Evolutionary conservation across 1,284 basidiomycete genomes (phyloP), one percentile per base, ranked within the genome.

Genomic region (Irpex sp.): DNA sequence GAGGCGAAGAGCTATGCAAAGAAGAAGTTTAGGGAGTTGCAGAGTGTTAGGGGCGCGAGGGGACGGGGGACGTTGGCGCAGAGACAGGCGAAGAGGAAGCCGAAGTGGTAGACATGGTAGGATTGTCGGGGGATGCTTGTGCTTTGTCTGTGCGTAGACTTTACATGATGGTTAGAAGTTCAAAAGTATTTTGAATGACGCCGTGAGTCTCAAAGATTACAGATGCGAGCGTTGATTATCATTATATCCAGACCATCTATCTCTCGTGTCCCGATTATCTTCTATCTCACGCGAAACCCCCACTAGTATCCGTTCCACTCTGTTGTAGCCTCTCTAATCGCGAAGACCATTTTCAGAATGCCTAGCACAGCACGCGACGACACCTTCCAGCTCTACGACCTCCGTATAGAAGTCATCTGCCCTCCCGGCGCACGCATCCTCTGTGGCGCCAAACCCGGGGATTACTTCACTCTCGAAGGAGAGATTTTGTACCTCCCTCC

Each of bases 11-110:
- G 88, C 62, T 98, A 97, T 74, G 93, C 96, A 48, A 98, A 98
- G 81, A 88, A 89, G 79, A 98, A 98, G 79, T 98, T 96, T 76
- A 85, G 85, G 65, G 94, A 97, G 67, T 76, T 97, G 63, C 92
- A 96, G 76, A 73, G 76, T 34, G 84, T 85, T 64, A 83, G 89
- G 68, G 90, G 87, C 61, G 87, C 88, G 54, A 88, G 82, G 72
- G 94, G 93, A 8, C 83, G 85, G 65, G 90, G 89, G 60, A 94
- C 91, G 7, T 79, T 92, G 11, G 84, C 82, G 64, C 85, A 85
- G 67, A 93, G 87, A 78, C 84, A 85, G 66, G 83, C 83, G 11
- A 72, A 81, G 64, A 81, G 87, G 68, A 85, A 82, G 67, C 78
- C 78, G 52, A 93, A 92, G 76, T 93, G 90, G 90, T 31, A 77